Evolutionary conservation across 805 yeast species (phyloP).

Genomic region (Candida xyloterini): DNA sequence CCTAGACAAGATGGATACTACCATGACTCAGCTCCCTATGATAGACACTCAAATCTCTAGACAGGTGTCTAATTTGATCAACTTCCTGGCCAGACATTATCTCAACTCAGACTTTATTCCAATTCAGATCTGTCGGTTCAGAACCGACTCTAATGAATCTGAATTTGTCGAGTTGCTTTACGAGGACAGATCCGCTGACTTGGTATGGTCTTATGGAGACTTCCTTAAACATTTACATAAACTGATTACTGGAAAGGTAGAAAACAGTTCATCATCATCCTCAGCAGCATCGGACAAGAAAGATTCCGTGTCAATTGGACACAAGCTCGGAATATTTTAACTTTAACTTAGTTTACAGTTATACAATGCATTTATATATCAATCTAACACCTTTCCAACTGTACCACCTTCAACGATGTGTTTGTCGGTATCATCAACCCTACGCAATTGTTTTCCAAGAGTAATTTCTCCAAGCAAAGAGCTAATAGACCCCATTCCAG

Average conservation of each 20-base stretch:
- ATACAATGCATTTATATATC: slow-evolving; percentile 8
- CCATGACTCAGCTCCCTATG: slow-evolving; percentile 60
- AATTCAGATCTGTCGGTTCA: slow-evolving; percentile 61
- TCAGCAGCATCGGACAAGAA: slow-evolving; percentile 5
- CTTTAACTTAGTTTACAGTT: slow-evolving; percentile 10
- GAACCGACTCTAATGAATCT: slow-evolving; percentile 56
- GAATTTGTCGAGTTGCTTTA: slow-evolving; percentile 59
- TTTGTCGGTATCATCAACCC: slow-evolving; percentile 48
- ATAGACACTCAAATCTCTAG: slow-evolving; percentile 64
- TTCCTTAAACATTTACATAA: slow-evolving; percentile 68
- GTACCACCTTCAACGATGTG: slow-evolving; percentile 43
- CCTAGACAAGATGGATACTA: slow-evolving; percentile 46
- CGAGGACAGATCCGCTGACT: slow-evolving; percentile 66
- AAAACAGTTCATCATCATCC: slow-evolving; percentile 8
- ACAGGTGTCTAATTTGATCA: slow-evolving; percentile 63
- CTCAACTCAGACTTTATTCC: slow-evolving; percentile 41
- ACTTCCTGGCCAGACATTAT: slow-evolving; percentile 45
- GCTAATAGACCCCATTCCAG: slow-evolving; percentile 30
- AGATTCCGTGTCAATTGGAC: slow-evolving; percentile 16
- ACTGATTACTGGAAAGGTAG: slow-evolving; percentile 50
- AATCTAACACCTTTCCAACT: slow-evolving; percentile 49
- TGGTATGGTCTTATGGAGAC: slow-evolving; percentile 59
- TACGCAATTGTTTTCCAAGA: slow-evolving; percentile 49
- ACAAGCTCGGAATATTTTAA: slow-evolving; percentile 21
- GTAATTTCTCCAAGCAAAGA: slow-evolving; percentile 55